Conservation (phyloP, 129 eudicot genomes). For the Saussurea involucrata region DNA sequence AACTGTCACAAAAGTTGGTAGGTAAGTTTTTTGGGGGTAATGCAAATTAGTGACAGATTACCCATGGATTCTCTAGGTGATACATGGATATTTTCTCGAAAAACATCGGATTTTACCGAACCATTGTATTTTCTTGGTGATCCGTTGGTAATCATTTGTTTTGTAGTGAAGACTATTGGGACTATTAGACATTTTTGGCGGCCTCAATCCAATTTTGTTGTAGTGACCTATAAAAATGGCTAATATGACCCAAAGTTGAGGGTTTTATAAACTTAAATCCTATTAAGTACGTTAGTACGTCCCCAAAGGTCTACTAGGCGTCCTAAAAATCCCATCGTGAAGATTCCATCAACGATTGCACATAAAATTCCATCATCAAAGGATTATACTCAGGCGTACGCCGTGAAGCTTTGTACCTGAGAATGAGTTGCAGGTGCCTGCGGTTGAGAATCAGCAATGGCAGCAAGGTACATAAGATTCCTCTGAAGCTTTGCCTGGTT, state of each 20-base stretch:
- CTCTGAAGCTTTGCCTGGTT: conserved; percentile 91
- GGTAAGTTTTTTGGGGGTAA: too few relatives aligned
- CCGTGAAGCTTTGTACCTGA: conserved; percentile 44
- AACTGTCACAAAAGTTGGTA: too few relatives aligned
- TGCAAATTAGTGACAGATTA: too few relatives aligned
- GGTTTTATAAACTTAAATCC: background rate
- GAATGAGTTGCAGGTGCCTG: conserved; percentile 83
- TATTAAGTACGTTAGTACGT: background rate
- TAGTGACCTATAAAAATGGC: background rate
- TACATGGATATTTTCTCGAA: too few relatives aligned
- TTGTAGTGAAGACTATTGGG: too few relatives aligned
- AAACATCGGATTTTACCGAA: too few relatives aligned
- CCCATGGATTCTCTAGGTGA: too few relatives aligned
- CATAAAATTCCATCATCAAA: background rate
- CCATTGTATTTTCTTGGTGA: too few relatives aligned
- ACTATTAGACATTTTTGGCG: too few relatives aligned
- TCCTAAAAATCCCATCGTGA: background rate
- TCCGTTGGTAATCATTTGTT: too few relatives aligned
- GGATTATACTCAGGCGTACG: background rate
- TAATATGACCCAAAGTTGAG: background rate
- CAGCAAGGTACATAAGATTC: conserved; percentile 97
- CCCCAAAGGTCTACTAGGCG: background rate
- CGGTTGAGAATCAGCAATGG: conserved; percentile 96
- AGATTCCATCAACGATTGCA: background rate
- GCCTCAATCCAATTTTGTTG: too few relatives aligned